A percentile compares a stretch with the other conserved stretches of the same genome.
Evolutionary conservation across 208 protist species (phyloP).

Genomic region (Trypanosomatidae sp.): DNA sequence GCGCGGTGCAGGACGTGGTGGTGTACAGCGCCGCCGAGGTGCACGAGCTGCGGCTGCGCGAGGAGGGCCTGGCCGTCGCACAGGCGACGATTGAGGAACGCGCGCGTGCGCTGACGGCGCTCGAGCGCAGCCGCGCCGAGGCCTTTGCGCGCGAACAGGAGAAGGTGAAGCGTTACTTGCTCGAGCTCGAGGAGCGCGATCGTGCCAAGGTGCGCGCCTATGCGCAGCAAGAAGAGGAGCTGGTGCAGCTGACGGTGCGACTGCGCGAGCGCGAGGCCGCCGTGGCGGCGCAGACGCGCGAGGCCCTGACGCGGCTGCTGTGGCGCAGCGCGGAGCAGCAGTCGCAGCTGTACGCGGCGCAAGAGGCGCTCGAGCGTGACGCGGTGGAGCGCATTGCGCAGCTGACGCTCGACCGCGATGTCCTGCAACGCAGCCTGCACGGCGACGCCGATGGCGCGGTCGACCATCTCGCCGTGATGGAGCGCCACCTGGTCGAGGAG

Average conservation of each 20-base stretch:
- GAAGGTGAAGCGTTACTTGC: constrained; percentile 22
- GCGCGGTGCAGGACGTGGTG: no score
- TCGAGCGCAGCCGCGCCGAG: constrained; percentile 8
- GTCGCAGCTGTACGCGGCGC: constrained; percentile 10
- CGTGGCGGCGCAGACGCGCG: constrained; percentile 7
- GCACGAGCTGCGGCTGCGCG: not conserved
- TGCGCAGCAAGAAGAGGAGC: constrained; percentile 13
- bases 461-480: constrained; percentile 7
- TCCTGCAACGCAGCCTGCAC: constrained; percentile 1
- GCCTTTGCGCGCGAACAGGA: constrained; percentile 17
- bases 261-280: constrained; percentile 9
- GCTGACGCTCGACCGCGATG: constrained; percentile 7
- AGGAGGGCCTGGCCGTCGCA: constrained; percentile 20
- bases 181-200: constrained; percentile 37
- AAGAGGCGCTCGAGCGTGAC: constrained; percentile 20
- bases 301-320: constrained; percentile 12
- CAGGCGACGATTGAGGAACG: constrained; percentile 17
- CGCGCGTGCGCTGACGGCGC: constrained; percentile 16
- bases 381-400: constrained; percentile 11
- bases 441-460: constrained; percentile 6
- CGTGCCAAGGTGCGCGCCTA: constrained; percentile 21
- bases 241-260: constrained; percentile 17
- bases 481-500: constrained; percentile 9
- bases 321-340: constrained; percentile 17
- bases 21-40: no score